Base-by-base conservation (phyloP, 306 rosid genomes). In the Vigna nakashimae region DNA sequence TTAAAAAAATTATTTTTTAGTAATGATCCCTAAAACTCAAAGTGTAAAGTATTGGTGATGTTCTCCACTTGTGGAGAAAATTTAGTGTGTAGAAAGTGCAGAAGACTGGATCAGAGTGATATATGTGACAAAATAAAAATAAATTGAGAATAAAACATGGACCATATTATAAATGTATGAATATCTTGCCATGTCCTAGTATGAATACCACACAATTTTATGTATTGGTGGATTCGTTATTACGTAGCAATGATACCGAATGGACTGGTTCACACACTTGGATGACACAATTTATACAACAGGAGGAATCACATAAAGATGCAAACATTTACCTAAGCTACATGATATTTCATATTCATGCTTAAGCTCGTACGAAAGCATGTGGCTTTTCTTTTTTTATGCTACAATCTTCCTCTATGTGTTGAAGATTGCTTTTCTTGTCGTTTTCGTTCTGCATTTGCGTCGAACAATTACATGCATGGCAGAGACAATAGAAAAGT, bases 341-440 rank as follows among this genome's bases (percentile, higher is more conserved):
- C 13, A 32, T 60, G 67, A 32, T 11, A 42, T 62, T 2, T 1
- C 40, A 62, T 62, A 15, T 30, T 32, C 14, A 32, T 32, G 13
- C 14, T 60, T 60, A 30, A 17, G 18, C 18, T 59, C 42, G 7
- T 10, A 62, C 16, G 68, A 15, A 16, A 40, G 32, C 34, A 69
- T 5, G 22, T 48, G 26, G 15, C 38, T 26, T 68, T 16, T 40
- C 32, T 18, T 38, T 45, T 45, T 18, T 38, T 9, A 64, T 11
- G 70, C 28, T 22, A 11, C 9, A 18, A 30, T 65, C 70, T 68
- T 46, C 4, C 9, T 28, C 4, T 69, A 4, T 69, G 60, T 49
- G 74, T 69, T 28, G n/a, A 50, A 4, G 9, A 69, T 28, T 69
- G 46, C 2, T 69, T 69, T 49, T 69, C 74, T 28, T 69, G 59